A percentile compares a stretch with the other conserved stretches of the same genome.
Evolutionary conservation across 1,284 basidiomycete species (phyloP).

Genomic region (Leccinum pseudoinsigne): DNA sequence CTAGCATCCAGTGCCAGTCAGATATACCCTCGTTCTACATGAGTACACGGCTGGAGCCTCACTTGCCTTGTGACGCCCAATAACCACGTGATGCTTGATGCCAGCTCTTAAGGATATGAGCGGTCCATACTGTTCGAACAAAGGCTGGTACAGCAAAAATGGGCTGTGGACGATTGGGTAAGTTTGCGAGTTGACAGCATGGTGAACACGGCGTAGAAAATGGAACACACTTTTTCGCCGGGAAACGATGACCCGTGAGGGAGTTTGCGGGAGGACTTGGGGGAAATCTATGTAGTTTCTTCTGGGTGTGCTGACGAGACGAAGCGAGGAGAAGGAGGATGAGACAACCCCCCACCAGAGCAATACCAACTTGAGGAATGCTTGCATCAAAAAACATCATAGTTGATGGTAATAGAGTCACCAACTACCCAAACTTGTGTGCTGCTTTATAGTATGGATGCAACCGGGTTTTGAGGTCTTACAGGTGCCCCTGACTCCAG

Average conservation of each 20-base stretch:
- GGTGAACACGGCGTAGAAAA: not conserved
- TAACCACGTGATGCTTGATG: slow-evolving; percentile 6
- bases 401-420: too few species aligned
- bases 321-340: too few species aligned
- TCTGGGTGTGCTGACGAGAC: too few species aligned
- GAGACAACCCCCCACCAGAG: too few species aligned
- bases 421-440: too few species aligned
- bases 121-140: slow-evolving; percentile 13
- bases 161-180: not conserved
- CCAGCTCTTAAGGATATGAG: slow-evolving; percentile 13
- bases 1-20: slow-evolving; percentile 1
- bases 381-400: too few species aligned
- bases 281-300: not conserved
- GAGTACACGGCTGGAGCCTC: too few species aligned
- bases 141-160: slow-evolving; percentile 6
- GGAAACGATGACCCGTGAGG: slow-evolving; percentile 9
- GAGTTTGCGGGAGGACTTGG: slow-evolving; percentile 9
- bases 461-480: too few species aligned
- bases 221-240: slow-evolving; percentile 5
- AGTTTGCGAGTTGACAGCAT: not conserved
- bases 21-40: not conserved
- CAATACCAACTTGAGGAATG: too few species aligned
- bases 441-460: too few species aligned
- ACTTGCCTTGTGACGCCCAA: slow-evolving; percentile 13
- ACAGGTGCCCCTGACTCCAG: too few species aligned